phyloP scores from a whole-genome alignment of 768 basidiomycete genomes.

The Boletellus emodensis region DNA sequence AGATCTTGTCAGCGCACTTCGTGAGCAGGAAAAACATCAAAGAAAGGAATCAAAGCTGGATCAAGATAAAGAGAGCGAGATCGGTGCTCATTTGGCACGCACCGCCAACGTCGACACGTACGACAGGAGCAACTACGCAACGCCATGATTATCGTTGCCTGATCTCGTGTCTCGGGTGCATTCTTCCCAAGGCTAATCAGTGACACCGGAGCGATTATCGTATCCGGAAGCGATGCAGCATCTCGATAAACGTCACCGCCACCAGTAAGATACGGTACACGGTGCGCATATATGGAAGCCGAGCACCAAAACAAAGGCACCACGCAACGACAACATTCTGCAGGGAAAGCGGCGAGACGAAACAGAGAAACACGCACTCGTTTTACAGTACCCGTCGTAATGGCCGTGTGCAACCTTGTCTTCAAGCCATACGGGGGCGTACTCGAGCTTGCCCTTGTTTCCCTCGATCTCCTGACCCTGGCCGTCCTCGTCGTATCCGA shows the following conservation, averaged over 20 bases:
- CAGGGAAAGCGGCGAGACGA: background rate
- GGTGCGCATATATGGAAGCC: slow-evolving; percentile 12
- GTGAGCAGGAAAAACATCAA: background rate
- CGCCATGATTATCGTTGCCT: too few relatives aligned
- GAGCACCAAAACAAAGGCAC: background rate
- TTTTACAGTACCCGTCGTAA: slow-evolving; percentile 98
- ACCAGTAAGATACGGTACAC: slow-evolving; percentile 3
- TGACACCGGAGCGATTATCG: background rate
- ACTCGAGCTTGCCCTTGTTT: slow-evolving; percentile 54
- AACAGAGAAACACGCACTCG: slow-evolving; percentile 55
- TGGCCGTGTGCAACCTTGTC: slow-evolving; percentile 88
- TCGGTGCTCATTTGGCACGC: background rate
- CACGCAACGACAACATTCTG: slow-evolving; percentile 8
- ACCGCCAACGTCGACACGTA: background rate
- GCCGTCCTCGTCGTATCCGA: slow-evolving; percentile 42
- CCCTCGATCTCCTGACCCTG: slow-evolving; percentile 45
- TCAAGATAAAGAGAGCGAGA: background rate
- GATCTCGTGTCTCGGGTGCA: too few relatives aligned
- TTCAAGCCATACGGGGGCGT: slow-evolving; percentile 89
- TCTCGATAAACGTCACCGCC: background rate
- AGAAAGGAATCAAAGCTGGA: background rate
- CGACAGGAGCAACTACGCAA: too few relatives aligned
- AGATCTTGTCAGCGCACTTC: slow-evolving; percentile 7
- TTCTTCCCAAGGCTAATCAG: too few relatives aligned
- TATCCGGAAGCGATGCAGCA: slow-evolving; percentile 2